Percentiles rank a stretch among this genome's conserved stretches.
These are phyloP conservation scores for Penicillium macrosclerotiorum DNA, from an alignment of 495 filamentous ascomycete genomes.

Conservation along the genomic window DNA sequence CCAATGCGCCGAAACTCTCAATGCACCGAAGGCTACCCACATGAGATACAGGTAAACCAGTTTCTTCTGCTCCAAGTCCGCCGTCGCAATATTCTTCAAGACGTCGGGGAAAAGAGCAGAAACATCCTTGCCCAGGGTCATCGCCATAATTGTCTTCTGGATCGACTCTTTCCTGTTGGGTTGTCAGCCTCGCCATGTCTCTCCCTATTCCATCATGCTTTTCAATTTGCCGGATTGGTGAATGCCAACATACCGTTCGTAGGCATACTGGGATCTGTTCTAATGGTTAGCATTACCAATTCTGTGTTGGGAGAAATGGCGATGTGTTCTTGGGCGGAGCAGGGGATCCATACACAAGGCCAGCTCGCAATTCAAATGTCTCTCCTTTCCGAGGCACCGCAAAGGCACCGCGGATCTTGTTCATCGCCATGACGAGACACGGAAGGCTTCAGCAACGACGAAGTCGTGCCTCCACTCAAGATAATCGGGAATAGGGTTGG, in stretches of 20 bases:
- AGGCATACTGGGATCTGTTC: conserved; percentile 88
- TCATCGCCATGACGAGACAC: conserved; percentile 75
- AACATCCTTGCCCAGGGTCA: conserved; percentile 98
- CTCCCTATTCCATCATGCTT: background rate
- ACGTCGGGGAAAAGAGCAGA: conserved; percentile 97
- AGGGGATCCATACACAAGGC: conserved; percentile 65
- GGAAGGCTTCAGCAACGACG: conserved; percentile 45
- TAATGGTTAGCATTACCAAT: conserved; percentile 24
- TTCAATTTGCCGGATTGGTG: background rate
- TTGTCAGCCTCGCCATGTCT: conserved; percentile 26
- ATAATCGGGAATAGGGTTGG: conserved; percentile 17
- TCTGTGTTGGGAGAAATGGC: conserved; percentile 4
- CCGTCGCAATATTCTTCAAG: conserved; percentile 96
- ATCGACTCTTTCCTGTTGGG: conserved; percentile 85
- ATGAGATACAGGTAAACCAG: conserved; percentile 98
- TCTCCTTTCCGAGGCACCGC: conserved; percentile 92
- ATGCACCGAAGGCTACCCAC: conserved; percentile 48
- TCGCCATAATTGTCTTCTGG: conserved; percentile 99
- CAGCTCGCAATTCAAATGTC: conserved; percentile 95
- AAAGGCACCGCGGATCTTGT: conserved; percentile 92
- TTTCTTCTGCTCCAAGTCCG: conserved; percentile 97
- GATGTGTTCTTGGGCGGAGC: conserved; percentile 14
- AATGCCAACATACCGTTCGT: conserved; percentile 65
- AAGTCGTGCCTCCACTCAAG: conserved; percentile 47
- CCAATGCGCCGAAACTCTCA: conserved; percentile 1